Base-by-base conservation (phyloP, 2,329 filamentous ascomycete genomes). In the Aspergillus pseudotamarii region DNA sequence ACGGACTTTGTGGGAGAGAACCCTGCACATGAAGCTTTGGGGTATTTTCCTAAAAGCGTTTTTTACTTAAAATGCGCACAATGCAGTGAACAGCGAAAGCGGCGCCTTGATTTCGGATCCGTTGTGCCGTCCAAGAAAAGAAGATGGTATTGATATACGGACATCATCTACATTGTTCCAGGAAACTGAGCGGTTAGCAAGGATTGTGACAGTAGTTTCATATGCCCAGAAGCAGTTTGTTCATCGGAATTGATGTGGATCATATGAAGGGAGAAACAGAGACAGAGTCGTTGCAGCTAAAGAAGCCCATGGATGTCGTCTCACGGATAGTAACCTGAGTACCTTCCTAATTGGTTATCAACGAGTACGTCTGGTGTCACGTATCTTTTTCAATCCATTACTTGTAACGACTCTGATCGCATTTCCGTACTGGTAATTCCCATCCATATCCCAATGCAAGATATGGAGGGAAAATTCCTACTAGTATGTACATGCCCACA, bases 1-100 rank as follows among this genome's bases (percentile, higher is more conserved):
- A 79, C 81, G 0, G 76, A 77, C 4, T 79, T 88, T 0, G 70
- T 88, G 14, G 85, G 83, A 11, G 80, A 84, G 2, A 57, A 67
- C 11, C 16, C 80, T 1, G 85, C 87, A 68, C 85, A 83, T 58
- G 80, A 86, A 60, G 66, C 83, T n/a, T 73, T 86, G 1, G 79
- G 78, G 0, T 85, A 83, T 60, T 72, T 71, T 0, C 72, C 77
- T 3, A 63, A 69, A 0, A 79, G 83, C 32, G 83, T 82, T 0
- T 87, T 82, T 72, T 87, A 83, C 66, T 77, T 88, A 60, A 34
- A 43, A 16, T 68, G 67, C 36, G 12, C 23, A 1, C 12, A 1
- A 16, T 68, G 64, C 38, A 38, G 12, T 14, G 28, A 23, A 9
- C 53, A 41, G 34, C 23, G 46, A 43, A 61, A 51, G 32, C 28